Conservation (phyloP, 2,329 filamentous ascomycete species). For the Colletotrichum gigasporum region DNA sequence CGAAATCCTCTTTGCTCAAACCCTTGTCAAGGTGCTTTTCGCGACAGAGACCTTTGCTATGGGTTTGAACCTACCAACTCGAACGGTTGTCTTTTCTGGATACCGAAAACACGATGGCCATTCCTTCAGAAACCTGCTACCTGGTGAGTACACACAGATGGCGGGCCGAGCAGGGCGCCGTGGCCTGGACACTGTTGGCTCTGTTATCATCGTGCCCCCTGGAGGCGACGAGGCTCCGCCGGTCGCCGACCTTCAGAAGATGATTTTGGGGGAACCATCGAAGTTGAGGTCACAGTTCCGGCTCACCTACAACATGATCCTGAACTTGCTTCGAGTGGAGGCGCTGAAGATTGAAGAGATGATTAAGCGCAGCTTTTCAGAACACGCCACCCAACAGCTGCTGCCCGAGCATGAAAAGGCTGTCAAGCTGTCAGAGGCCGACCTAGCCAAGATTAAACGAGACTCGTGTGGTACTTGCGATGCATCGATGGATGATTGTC, state of each 20-base stretch:
- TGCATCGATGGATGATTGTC: conserved; percentile 79
- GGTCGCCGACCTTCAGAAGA: conserved; percentile 82
- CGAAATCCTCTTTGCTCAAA: conserved; percentile 94
- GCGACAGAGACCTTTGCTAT: conserved; percentile 99
- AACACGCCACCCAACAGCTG: conserved; percentile 94
- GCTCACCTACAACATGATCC: conserved; percentile 98
- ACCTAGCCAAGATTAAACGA: conserved; percentile 88
- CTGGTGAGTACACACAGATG: conserved; percentile 99
- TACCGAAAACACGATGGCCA: conserved; percentile 97
- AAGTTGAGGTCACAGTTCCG: conserved; percentile 97
- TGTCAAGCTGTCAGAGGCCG: conserved; percentile 90
- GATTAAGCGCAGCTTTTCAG: conserved; percentile 99
- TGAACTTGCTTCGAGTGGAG: conserved; percentile 94
- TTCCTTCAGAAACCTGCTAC: conserved; percentile 87
- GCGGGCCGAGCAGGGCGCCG: conserved; percentile 92
- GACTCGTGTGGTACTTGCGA: conserved; percentile 87
- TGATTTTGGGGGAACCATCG: conserved; percentile 95
- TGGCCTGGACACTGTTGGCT: conserved; percentile 91
- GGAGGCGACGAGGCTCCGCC: conserved; percentile 89
- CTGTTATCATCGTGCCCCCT: conserved; percentile 90
- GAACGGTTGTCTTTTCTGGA: conserved; percentile 97
- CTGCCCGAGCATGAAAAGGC: conserved; percentile 96
- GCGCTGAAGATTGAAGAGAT: conserved; percentile 99
- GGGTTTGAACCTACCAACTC: conserved; percentile 93
- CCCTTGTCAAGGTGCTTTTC: conserved; percentile 95